These are phyloP conservation scores for Sphagnum magellanicum DNA, from an alignment of 228 moss, liverwort and hornwort species.

Conservation along the genomic window DNA sequence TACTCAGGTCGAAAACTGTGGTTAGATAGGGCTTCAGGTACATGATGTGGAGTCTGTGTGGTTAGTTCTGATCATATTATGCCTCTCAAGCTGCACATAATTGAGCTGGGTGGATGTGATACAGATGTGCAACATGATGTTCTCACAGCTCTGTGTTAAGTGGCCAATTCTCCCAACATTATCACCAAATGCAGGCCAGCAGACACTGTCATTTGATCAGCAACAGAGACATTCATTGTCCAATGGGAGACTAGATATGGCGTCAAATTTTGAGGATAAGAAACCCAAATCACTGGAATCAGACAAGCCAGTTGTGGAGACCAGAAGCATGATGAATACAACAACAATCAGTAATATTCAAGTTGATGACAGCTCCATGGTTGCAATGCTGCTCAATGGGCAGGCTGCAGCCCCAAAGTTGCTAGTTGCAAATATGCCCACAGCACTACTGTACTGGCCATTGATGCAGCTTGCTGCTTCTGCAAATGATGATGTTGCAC, in stretches of 20 bases:
- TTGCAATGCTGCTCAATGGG: slow-evolving; percentile 86
- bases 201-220: slow-evolving; percentile 15
- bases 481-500: slow-evolving; percentile 83
- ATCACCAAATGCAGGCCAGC: slow-evolving; percentile 11
- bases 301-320: slow-evolving; percentile 35
- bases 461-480: slow-evolving; percentile 93
- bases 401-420: slow-evolving; percentile 90
- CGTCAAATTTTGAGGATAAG: slow-evolving; percentile 30
- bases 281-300: slow-evolving; percentile 20
- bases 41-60: not conserved
- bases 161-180: slow-evolving; percentile 56
- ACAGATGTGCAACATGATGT: slow-evolving; percentile 99
- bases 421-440: slow-evolving; percentile 93
- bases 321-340: slow-evolving; percentile 31
- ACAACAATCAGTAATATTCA: slow-evolving; percentile 53
- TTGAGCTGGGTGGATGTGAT: slow-evolving; percentile 5
- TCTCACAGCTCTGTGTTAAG: slow-evolving; percentile 87
- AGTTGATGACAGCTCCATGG: slow-evolving; percentile 63
- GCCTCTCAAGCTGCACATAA: not conserved
- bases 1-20: too few species aligned
- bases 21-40: too few species aligned
- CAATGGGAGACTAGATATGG: slow-evolving; percentile 36
- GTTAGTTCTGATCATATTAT: not conserved
- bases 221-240: slow-evolving; percentile 14
- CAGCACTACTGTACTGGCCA: slow-evolving; percentile 96